Percentiles rank a stretch among this genome's conserved stretches.
These are phyloP conservation scores for Leishmania major DNA, from an alignment of 208 protist species.

Conservation along the genomic window DNA sequence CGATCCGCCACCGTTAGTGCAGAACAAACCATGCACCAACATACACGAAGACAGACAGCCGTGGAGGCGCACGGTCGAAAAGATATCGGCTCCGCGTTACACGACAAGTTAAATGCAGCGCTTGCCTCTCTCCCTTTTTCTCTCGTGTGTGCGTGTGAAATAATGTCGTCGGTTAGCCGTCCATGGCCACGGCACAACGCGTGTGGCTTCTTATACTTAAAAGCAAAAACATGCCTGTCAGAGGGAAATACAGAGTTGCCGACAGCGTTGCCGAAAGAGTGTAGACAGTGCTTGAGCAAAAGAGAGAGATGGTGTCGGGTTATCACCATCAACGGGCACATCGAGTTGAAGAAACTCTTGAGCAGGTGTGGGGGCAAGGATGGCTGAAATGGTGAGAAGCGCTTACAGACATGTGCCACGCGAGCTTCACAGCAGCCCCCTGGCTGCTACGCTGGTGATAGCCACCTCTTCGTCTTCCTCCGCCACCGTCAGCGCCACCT, in stretches of 20 bases:
- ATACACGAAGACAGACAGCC: not conserved
- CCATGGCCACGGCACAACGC: not conserved
- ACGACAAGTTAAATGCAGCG: conserved; percentile 1
- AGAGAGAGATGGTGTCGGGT: not conserved
- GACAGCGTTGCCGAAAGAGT: not conserved
- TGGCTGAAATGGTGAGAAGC: not conserved
- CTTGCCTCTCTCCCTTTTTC: not conserved
- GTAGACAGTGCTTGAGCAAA: not conserved
- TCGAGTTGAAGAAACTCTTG: not conserved
- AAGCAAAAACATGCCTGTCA: not conserved
- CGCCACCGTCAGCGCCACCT: not conserved
- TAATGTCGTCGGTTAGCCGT: not conserved
- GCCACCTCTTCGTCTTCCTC: not conserved
- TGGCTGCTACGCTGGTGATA: not conserved
- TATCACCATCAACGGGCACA: not conserved
- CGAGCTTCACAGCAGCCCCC: not conserved
- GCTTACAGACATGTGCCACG: not conserved
- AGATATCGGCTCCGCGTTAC: not conserved
- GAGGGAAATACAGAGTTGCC: not conserved
- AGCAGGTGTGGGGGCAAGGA: not conserved
- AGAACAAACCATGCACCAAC: not conserved
- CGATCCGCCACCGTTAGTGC: not conserved
- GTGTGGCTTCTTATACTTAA: not conserved
- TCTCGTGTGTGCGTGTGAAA: not conserved
- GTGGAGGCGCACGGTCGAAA: not conserved